A percentile compares a stretch with the other conserved stretches of the same genome.
Conservation (phyloP, 148 eudicot genomes). For the Fallopia convolvulus region DNA sequence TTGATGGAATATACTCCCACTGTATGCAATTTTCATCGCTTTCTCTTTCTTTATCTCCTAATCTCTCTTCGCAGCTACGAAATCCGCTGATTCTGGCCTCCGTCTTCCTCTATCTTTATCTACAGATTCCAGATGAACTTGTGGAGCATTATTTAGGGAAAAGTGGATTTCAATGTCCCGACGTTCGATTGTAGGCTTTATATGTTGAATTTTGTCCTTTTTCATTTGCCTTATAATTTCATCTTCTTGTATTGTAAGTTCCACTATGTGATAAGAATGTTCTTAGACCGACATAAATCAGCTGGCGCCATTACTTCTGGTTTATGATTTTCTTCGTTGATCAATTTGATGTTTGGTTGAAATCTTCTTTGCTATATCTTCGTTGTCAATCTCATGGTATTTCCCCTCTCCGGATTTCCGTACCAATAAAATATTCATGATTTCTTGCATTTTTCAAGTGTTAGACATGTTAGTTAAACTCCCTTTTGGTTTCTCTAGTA, state of each 20-base stretch:
- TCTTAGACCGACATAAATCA: not conserved
- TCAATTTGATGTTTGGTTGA: not conserved
- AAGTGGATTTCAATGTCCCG: conserved; percentile 89
- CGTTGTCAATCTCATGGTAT: not conserved
- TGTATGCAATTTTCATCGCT: conserved; percentile 20
- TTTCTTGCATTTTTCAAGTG: not conserved
- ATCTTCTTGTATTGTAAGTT: not conserved
- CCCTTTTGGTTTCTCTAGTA: not conserved
- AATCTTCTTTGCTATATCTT: not conserved
- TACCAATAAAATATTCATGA: not conserved
- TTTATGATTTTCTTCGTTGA: too few relatives aligned
- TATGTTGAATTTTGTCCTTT: not conserved
- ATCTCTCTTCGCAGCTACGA: not conserved
- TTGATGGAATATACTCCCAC: conserved; percentile 82
- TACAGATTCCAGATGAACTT: conserved; percentile 85
- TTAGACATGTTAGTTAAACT: not conserved
- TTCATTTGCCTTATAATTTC: not conserved
- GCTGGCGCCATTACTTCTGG: not conserved
- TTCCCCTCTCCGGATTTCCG: not conserved
- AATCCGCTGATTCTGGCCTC: not conserved
- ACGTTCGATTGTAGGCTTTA: conserved; percentile 64
- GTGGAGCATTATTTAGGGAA: conserved; percentile 90
- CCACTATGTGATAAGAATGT: not conserved
- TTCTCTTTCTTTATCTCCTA: conserved; percentile 3
- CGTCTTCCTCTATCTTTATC: not conserved